phyloP scores from a whole-genome alignment of 805 yeast species.

The Ogataea ganodermae region DNA sequence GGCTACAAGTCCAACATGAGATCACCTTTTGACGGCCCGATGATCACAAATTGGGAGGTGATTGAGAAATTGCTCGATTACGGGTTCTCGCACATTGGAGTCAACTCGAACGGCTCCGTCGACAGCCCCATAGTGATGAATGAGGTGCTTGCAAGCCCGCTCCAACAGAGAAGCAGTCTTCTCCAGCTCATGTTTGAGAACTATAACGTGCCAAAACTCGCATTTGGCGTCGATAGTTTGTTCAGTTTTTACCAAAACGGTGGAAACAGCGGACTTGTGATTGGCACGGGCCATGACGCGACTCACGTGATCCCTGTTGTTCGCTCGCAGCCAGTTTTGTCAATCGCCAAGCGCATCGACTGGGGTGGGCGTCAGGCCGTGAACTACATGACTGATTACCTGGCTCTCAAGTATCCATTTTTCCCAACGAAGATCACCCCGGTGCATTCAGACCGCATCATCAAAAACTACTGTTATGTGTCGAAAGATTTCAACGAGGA shows the following conservation, averaged over 20 bases:
- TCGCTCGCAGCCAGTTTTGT: conserved; percentile 63
- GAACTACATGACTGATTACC: conserved; percentile 59
- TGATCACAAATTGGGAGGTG: conserved; percentile 91
- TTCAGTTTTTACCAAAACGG: conserved; percentile 73
- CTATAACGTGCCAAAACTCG: conserved; percentile 70
- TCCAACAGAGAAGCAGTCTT: conserved; percentile 69
- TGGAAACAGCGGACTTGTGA: conserved; percentile 67
- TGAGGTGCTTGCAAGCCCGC: conserved; percentile 74
- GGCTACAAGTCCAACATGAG: conserved; percentile 66
- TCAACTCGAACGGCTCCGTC: conserved; percentile 51
- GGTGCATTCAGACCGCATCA: conserved; percentile 64
- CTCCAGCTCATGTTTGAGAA: conserved; percentile 85
- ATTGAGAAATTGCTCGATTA: conserved; percentile 83
- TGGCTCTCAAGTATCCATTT: conserved; percentile 85
- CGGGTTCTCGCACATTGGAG: conserved; percentile 77
- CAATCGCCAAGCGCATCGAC: conserved; percentile 76
- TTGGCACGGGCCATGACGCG: conserved; percentile 80
- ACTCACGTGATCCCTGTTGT: conserved; percentile 83
- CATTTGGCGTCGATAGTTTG: conserved; percentile 81
- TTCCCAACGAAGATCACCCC: conserved; percentile 75
- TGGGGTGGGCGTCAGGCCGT: conserved; percentile 87
- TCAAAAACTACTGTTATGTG: conserved; percentile 78
- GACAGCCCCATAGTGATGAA: conserved; percentile 80
- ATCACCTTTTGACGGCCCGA: conserved; percentile 84
- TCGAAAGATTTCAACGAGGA: conserved; percentile 70